Evolutionary conservation across 495 filamentous ascomycete genomes (phyloP).

Genomic region (Neurospora sp.): DNA sequence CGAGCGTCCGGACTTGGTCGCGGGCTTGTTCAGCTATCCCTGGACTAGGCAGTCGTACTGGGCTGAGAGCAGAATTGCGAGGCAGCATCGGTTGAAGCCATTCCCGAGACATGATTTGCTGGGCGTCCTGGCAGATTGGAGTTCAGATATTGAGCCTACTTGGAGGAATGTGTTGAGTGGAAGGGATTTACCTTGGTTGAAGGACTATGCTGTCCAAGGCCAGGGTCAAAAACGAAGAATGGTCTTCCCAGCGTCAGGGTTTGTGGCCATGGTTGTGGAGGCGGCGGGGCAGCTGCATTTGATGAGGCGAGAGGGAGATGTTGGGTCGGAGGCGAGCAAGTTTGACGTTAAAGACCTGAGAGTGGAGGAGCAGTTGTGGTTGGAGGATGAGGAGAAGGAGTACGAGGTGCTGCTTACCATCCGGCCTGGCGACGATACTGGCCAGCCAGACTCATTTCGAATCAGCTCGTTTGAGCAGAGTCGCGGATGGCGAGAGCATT

Average conservation of each 20-base stretch:
- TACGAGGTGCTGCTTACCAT: conserved; percentile 19
- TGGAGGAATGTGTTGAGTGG: conserved; percentile 41
- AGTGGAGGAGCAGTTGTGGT: conserved; percentile 14
- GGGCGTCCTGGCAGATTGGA: conserved; percentile 31
- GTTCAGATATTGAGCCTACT: conserved; percentile 30
- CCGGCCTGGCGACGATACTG: conserved; percentile 9
- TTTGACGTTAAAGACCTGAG: conserved; percentile 16
- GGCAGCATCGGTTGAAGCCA: conserved; percentile 37
- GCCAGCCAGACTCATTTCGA: conserved; percentile 19
- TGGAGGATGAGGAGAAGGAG: conserved; percentile 16
- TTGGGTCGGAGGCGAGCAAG: conserved; percentile 15
- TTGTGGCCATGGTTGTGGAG: conserved; percentile 39
- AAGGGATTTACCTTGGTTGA: conserved; percentile 38
- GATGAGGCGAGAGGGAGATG: conserved; percentile 3
- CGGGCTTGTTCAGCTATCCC: conserved; percentile 39
- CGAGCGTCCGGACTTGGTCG: conserved; percentile 30
- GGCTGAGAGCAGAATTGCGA: conserved; percentile 36
- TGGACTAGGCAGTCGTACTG: conserved; percentile 41
- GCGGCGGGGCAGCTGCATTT: conserved; percentile 19
- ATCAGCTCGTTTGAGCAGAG: conserved; percentile 27
- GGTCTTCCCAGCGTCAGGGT: conserved; percentile 39
- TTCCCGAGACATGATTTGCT: conserved; percentile 40
- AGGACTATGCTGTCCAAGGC: conserved; percentile 33
- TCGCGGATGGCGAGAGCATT: conserved; percentile 24
- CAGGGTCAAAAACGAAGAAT: conserved; percentile 9